Evolutionary conservation across 345 rosid genomes (phyloP), one percentile per base, ranked within the genome.

Genomic region (Corchorus olitorius): DNA sequence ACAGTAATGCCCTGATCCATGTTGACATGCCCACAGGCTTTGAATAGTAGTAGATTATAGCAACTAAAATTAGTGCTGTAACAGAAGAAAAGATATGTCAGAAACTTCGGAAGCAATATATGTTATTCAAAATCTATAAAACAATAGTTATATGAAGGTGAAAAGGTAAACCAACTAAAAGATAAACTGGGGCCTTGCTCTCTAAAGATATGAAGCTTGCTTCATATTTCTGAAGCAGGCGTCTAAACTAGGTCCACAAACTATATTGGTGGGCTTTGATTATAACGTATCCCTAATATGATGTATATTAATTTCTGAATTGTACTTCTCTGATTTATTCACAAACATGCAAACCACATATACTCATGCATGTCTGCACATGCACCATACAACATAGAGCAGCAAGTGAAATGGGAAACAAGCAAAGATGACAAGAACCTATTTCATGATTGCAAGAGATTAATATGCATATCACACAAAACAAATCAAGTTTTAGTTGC

Each of bases 1-100:
- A 91, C 97, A 92, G 20, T 33, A 92, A 84, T 22, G 93, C 85
- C 77, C 88, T 87, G 80, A 81, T 52, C 91, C 93, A 89, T 56
- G 92, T 82, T 54, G 70, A 69, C 35, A 70, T 65, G 72, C 85
- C 82, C 63, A 92, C 70, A 4, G 91, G 91, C 74, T 88, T 90
- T 3, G 96, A 90, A 71, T 37, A 93, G 77, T 90, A 80, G 85
- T 94, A 93, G 80, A 93, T 89, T 49, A 84, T 75, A 65, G 88
- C 87, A 74, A 93, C 88, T 80, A 94, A 88, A 75, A 92, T 87
- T 33, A 94, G 83, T 61, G 92, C 94, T 92, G 93, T 74, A 72
- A 82, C 67, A 52, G 19, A 79, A 61, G 72, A 75, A 54, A 71
- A 58, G 43, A 70, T 75, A 14, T 39, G 43, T 73, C 72, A 82